Conservation (phyloP, 2,329 filamentous ascomycete genomes). For the Sporothrix mexicana region DNA sequence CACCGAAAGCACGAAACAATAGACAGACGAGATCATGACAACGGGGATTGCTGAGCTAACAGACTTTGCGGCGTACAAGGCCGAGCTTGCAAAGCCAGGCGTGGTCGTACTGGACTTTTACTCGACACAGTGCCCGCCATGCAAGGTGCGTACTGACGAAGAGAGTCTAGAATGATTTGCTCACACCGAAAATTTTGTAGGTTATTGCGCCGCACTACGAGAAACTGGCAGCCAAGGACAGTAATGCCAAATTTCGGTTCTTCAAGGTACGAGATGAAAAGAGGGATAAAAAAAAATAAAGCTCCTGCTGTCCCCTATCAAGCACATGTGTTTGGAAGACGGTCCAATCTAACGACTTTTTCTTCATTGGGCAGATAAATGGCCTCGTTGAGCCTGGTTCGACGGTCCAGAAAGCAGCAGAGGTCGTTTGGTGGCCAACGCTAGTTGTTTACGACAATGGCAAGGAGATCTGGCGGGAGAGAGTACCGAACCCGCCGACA, state of each 20-base stretch:
- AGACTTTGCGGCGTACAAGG: slow-evolving; percentile 41
- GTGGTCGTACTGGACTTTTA: slow-evolving; percentile 16
- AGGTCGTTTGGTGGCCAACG: slow-evolving; percentile 22
- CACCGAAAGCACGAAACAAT: too few species aligned
- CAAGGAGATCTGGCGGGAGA: slow-evolving; percentile 6
- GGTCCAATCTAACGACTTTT: neutral
- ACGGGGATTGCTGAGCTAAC: neutral
- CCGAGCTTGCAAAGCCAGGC: slow-evolving; percentile 8
- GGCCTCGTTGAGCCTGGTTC: slow-evolving; percentile 10
- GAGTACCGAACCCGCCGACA: slow-evolving; percentile 13
- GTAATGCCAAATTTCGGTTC: neutral
- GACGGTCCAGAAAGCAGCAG: slow-evolving; percentile 8
- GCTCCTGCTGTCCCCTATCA: too few species aligned
- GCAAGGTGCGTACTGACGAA: neutral
- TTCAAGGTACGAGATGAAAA: slow-evolving; percentile 8
- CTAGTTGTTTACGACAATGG: slow-evolving; percentile 11
- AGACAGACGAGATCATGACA: neutral
- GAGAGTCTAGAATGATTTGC: too few species aligned
- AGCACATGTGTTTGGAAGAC: too few species aligned
- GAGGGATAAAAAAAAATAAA: too few species aligned
- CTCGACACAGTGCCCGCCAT: slow-evolving; percentile 20
- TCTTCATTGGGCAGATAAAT: neutral
- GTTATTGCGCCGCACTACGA: slow-evolving; percentile 6
- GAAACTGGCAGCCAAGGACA: neutral
- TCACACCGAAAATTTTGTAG: neutral